Percentiles rank a stretch among this genome's conserved stretches.
phyloP scores from a whole-genome alignment of 345 rosid species.

The Citrus medica region DNA sequence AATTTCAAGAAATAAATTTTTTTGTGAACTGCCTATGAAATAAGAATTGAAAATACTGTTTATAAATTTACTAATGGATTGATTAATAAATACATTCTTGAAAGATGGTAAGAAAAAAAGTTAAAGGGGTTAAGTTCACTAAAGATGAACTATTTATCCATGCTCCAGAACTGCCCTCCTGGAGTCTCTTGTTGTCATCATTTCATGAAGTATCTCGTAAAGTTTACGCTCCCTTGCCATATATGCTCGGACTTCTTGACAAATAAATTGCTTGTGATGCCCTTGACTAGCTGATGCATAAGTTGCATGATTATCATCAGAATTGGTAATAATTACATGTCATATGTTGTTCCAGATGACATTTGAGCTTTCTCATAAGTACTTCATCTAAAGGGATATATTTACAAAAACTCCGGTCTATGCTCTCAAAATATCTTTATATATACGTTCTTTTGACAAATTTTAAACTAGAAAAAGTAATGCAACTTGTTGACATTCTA shows the following conservation, averaged over 20 bases:
- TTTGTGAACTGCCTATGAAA: conserved; percentile 2
- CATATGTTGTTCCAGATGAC: not conserved
- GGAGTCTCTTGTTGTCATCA: not conserved
- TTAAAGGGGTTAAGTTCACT: not conserved
- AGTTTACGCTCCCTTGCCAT: not conserved
- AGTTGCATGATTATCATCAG: not conserved
- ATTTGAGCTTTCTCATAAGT: not conserved
- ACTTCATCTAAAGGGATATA: not conserved
- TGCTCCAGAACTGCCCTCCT: not conserved
- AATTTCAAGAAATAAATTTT: not conserved
- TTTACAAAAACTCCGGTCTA: not conserved
- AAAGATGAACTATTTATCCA: not conserved
- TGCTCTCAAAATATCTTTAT: not conserved
- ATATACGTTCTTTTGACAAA: not conserved
- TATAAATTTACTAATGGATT: not conserved
- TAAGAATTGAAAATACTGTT: not conserved
- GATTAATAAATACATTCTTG: not conserved
- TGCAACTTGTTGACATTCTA: not conserved
- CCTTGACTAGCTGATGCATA: not conserved
- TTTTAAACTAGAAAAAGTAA: not conserved
- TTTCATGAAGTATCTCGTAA: not conserved
- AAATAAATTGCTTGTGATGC: not conserved
- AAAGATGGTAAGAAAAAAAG: not conserved
- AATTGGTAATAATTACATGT: not conserved
- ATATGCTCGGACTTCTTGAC: not conserved